phyloP scores from a whole-genome alignment of 805 yeast species.

The Priceomyces fermenticarens region DNA sequence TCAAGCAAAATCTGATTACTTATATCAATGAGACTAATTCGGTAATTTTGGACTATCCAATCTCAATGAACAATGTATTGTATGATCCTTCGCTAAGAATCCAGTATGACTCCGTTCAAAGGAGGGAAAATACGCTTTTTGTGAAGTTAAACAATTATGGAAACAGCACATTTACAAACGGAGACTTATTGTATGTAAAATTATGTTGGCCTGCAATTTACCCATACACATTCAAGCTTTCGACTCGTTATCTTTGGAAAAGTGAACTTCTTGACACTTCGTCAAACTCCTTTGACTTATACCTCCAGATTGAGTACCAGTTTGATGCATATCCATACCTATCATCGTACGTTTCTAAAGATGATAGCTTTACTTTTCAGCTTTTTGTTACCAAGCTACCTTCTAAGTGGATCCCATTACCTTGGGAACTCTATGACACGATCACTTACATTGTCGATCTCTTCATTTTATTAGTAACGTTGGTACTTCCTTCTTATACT shows the following conservation, averaged over 20 bases:
- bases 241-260: constrained; percentile 20
- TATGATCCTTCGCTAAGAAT: neutral
- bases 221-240: constrained; percentile 22
- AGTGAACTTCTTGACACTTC: constrained; percentile 7
- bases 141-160: constrained; percentile 34
- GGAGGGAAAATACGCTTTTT: constrained; percentile 14
- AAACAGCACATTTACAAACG: constrained; percentile 20
- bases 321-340: constrained; percentile 21
- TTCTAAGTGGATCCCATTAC: constrained; percentile 25
- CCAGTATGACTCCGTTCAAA: constrained; percentile 8
- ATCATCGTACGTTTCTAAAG: constrained; percentile 5
- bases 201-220: constrained; percentile 37
- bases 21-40: constrained; percentile 18
- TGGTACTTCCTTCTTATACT: neutral
- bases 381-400: constrained; percentile 27
- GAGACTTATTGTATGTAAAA: constrained; percentile 26
- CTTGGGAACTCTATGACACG: constrained; percentile 27
- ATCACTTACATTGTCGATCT: constrained; percentile 27
- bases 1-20: neutral
- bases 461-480: constrained; percentile 10
- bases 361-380: constrained; percentile 17
- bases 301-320: constrained; percentile 18
- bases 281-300: constrained; percentile 17
- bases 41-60: constrained; percentile 23
- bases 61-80: constrained; percentile 8